Evolutionary conservation across 352 stramenopile species (phyloP).

Genomic region (Phytopythium cucurbitacearum): DNA sequence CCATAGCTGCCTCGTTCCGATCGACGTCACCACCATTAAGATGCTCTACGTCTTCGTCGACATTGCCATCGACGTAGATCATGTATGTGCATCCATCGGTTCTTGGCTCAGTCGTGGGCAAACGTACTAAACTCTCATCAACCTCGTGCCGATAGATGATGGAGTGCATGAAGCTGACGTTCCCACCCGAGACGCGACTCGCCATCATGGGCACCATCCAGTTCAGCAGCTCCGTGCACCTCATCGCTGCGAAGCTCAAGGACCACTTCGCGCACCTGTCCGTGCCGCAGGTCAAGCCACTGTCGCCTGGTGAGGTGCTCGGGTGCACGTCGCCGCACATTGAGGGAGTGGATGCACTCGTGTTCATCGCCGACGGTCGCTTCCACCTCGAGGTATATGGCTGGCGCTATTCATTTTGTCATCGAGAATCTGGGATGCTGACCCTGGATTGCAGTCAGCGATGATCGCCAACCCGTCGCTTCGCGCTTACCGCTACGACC

Average conservation of each 20-base stretch:
- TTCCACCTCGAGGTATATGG: slow-evolving; percentile 97
- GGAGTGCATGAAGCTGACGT: slow-evolving; percentile 94
- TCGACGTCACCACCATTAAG: slow-evolving; percentile 94
- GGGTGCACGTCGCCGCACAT: slow-evolving; percentile 97
- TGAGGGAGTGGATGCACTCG: slow-evolving; percentile 88
- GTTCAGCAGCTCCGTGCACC: slow-evolving; percentile 91
- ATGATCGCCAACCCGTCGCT: slow-evolving; percentile 99
- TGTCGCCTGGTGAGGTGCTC: slow-evolving; percentile 97
- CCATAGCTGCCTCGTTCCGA: slow-evolving; percentile 98
- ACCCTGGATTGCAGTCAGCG: slow-evolving; percentile 52
- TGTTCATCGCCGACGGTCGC: slow-evolving; percentile 98
- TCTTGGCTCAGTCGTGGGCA: not conserved
- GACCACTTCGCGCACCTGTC: slow-evolving; percentile 78
- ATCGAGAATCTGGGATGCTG: not conserved
- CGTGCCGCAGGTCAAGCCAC: slow-evolving; percentile 95
- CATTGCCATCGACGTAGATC: slow-evolving; percentile 97
- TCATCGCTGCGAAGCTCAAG: slow-evolving; percentile 66
- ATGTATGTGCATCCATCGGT: slow-evolving; percentile 46
- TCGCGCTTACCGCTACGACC: slow-evolving; percentile 97
- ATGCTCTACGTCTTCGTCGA: slow-evolving; percentile 99
- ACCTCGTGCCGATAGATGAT: slow-evolving; percentile 64
- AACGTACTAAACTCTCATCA: not conserved
- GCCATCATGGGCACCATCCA: slow-evolving; percentile 96
- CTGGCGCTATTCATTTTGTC: slow-evolving; percentile 1
- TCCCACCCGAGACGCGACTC: slow-evolving; percentile 73